Percentiles rank a stretch among this genome's conserved stretches.
Evolutionary conservation across 495 filamentous ascomycete species (phyloP).

Genomic region (Penicillium parvum): DNA sequence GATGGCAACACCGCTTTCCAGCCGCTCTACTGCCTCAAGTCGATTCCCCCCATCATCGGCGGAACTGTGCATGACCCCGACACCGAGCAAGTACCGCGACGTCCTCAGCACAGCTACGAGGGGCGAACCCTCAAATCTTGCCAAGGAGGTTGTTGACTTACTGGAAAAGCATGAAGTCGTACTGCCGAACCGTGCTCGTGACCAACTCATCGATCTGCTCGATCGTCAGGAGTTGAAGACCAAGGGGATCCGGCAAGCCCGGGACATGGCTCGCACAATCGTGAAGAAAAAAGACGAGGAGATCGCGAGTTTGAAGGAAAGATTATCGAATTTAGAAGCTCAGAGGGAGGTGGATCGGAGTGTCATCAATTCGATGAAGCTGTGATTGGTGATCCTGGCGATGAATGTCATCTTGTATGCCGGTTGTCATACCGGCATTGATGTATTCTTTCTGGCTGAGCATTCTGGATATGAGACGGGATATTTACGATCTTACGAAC

Average conservation of each 20-base stretch:
- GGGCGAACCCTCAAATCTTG: constrained; percentile 44
- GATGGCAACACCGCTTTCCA: constrained; percentile 21
- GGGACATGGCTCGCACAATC: constrained; percentile 58
- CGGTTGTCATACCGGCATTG: background rate
- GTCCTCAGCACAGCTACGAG: constrained; percentile 21
- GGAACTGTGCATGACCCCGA: constrained; percentile 44
- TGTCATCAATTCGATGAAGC: constrained; percentile 30
- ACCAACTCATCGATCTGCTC: constrained; percentile 45
- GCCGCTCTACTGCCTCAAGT: constrained; percentile 14
- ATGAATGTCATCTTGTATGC: background rate
- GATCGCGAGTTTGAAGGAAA: constrained; percentile 53
- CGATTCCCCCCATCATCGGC: constrained; percentile 29
- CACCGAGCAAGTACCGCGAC: constrained; percentile 43
- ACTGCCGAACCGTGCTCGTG: constrained; percentile 32
- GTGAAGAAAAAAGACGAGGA: constrained; percentile 60
- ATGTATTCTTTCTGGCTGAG: background rate
- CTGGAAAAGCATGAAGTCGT: constrained; percentile 48
- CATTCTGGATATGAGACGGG: too few relatives aligned
- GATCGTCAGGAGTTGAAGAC: constrained; percentile 52
- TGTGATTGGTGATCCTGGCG: background rate
- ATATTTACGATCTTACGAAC: too few relatives aligned
- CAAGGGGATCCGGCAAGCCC: constrained; percentile 54
- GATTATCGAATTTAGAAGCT: constrained; percentile 27
- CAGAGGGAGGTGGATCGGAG: constrained; percentile 41
- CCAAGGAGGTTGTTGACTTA: constrained; percentile 44